Evolutionary conservation across 345 rosid genomes (phyloP).

Genomic region (Melastoma malabathricum): DNA sequence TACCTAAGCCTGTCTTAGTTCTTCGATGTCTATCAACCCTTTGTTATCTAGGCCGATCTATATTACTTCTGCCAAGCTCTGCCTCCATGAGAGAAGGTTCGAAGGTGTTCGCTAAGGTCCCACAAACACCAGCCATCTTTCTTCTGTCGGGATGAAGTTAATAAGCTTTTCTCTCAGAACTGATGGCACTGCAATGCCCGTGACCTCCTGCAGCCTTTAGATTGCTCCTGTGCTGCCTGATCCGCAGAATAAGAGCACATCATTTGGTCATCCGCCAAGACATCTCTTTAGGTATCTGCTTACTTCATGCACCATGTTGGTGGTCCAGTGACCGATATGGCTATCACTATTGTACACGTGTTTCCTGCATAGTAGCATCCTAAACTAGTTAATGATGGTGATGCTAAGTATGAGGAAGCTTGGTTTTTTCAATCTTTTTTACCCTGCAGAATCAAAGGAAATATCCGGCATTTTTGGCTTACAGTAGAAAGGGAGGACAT

Average conservation of each 20-base stretch:
- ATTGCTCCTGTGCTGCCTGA: constrained; percentile 45
- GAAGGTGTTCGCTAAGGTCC: constrained; percentile 68
- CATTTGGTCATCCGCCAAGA: constrained; percentile 32
- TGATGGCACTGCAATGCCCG: constrained; percentile 42
- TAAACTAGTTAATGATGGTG: not conserved
- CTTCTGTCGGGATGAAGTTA: constrained; percentile 17
- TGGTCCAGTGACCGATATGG: constrained; percentile 35
- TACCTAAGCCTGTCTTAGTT: constrained; percentile 17
- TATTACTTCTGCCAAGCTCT: constrained; percentile 43
- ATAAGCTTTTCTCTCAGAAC: constrained; percentile 20
- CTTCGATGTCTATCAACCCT: constrained; percentile 24
- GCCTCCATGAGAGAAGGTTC: constrained; percentile 52
- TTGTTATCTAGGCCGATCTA: constrained; percentile 29
- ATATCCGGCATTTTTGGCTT: not conserved
- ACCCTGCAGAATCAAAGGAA: not conserved
- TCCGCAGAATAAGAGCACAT: constrained; percentile 41
- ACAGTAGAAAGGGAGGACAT: constrained; percentile 53
- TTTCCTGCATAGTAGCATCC: constrained; percentile 20
- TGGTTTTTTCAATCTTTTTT: not conserved
- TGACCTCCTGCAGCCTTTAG: constrained; percentile 46
- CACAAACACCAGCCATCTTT: constrained; percentile 47
- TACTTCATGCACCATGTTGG: constrained; percentile 37
- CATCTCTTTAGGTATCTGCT: constrained; percentile 30
- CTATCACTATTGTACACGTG: constrained; percentile 45
- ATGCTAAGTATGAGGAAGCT: no score